A percentile compares a stretch with the other conserved stretches of the same genome.
Evolutionary conservation across 345 rosid genomes (phyloP).

Genomic region (Combretum micranthum): DNA sequence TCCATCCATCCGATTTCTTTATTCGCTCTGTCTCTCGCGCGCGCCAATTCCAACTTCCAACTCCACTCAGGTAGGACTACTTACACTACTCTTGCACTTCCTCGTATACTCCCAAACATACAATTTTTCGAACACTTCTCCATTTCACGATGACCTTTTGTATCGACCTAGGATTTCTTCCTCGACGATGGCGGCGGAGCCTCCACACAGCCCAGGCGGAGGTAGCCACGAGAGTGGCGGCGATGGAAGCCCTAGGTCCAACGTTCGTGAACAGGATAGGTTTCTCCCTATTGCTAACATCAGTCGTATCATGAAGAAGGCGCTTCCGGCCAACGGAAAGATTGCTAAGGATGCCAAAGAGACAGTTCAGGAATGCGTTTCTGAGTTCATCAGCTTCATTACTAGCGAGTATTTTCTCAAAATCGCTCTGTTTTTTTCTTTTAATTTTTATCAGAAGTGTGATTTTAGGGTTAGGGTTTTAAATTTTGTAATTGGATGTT

Average conservation of each 20-base stretch:
- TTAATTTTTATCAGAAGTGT: background rate
- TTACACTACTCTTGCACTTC: conserved; percentile 1
- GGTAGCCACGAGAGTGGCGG: conserved; percentile 22
- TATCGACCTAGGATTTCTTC: background rate
- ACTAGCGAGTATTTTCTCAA: conserved; percentile 66
- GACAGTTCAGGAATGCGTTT: conserved; percentile 83
- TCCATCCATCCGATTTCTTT: conserved; percentile 36
- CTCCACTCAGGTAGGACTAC: background rate
- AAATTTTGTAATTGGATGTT: background rate
- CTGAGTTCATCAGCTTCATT: conserved; percentile 83
- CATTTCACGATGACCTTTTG: background rate
- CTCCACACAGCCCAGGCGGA: conserved; percentile 32
- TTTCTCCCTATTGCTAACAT: conserved; percentile 81
- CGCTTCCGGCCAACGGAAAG: conserved; percentile 76
- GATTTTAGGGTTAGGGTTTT: background rate
- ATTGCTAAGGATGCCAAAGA: conserved; percentile 86
- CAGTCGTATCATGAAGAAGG: conserved; percentile 81
- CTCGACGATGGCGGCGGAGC: conserved; percentile 33
- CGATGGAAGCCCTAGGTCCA: conserved; percentile 45
- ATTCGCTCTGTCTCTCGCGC: background rate
- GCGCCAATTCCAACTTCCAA: conserved; percentile 1
- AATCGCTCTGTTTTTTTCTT: too few relatives aligned
- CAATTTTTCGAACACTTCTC: background rate
- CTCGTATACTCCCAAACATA: background rate
- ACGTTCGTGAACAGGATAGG: conserved; percentile 77